Conservation (phyloP, 257 asterid species). For the Cruciata laevipes region DNA sequence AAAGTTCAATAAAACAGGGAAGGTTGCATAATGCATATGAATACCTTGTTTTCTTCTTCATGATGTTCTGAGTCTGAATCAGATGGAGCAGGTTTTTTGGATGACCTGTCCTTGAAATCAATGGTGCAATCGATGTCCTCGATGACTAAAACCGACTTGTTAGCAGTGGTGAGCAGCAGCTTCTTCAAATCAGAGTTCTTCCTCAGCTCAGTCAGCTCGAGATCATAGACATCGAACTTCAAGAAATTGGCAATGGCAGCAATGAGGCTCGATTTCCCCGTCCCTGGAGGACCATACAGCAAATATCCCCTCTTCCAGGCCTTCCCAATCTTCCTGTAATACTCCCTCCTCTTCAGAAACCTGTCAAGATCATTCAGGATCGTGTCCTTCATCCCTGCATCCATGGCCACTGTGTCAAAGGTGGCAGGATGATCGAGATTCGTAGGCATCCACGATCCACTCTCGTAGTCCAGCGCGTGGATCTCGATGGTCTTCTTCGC, state of each 20-base stretch:
- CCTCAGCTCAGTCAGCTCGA: constrained; percentile 49
- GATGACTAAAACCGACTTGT: constrained; percentile 53
- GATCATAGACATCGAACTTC: constrained; percentile 60
- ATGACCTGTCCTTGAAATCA: constrained; percentile 41
- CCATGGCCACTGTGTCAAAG: constrained; percentile 66
- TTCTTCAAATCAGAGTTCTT: constrained; percentile 48
- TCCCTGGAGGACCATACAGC: constrained; percentile 77
- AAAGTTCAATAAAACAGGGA: not conserved
- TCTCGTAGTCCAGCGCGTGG: constrained; percentile 35
- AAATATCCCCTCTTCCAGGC: constrained; percentile 77
- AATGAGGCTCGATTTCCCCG: constrained; percentile 70
- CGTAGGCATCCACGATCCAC: constrained; percentile 32
- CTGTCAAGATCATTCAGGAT: constrained; percentile 41
- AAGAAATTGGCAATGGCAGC: constrained; percentile 73
- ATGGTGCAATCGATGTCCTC: constrained; percentile 66
- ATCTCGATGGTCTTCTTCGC: constrained; percentile 44
- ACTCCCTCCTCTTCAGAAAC: constrained; percentile 46
- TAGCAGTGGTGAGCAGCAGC: constrained; percentile 39
- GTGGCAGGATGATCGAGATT: constrained; percentile 56
- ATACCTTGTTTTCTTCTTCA: constrained; percentile 32
- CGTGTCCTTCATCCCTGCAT: constrained; percentile 32
- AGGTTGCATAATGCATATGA: not conserved
- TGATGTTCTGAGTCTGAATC: not conserved
- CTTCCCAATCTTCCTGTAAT: constrained; percentile 51
- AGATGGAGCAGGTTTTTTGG: constrained; percentile 15